Evolutionary conservation across 768 basidiomycete species (phyloP), one percentile per base, ranked within the genome.

Genomic region (button mushroom (Agaricus bisporus)): DNA sequence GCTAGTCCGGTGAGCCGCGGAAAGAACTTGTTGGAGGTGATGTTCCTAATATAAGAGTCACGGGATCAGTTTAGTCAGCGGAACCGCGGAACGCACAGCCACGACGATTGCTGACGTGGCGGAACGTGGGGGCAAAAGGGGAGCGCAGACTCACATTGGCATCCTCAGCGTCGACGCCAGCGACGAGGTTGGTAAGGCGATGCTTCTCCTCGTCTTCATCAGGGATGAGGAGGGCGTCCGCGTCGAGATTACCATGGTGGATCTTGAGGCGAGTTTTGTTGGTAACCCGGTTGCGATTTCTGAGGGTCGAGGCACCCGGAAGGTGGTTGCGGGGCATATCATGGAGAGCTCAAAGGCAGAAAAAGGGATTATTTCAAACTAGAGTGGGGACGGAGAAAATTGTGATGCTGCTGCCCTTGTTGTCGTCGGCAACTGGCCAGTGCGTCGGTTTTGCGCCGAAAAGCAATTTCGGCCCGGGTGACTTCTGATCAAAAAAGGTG

Each of bases 251-350:
- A 56, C 89, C 91, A 68, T 83, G 82, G 65, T 85, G 73, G 73
- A 93, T 83, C 75, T 82, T 88, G 66, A 93, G 87, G 57, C 89
- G 83, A 63, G 88, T 90, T 78, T 93, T 93, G 76, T 92, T 91
- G 68, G 88, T 93, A 73, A 93, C 86, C 68, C 89, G 85, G 73
- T 90, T 91, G 71, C 89, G 85, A 66, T 90, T 90, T 70, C 90
- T 72, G 73, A 88, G 85, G 60, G 86, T 81, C 56, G 88, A 85
- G 62, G 85, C 80, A 71, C 81, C 84, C 74, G 85, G 70, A 71
- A 81, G 82, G 63, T 82, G 83, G 71, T 83, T 85, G 65, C 87
- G 87, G 80, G 87, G 87, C 88, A 90, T 90, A 69, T 86, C 86
- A 89, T 88, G 85, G 83, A 85, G 69, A 63, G 75, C 67, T 63